Evolutionary conservation across 257 asterid species (phyloP), one percentile per base, ranked within the genome.

Genomic region (Solanum bukasovii): DNA sequence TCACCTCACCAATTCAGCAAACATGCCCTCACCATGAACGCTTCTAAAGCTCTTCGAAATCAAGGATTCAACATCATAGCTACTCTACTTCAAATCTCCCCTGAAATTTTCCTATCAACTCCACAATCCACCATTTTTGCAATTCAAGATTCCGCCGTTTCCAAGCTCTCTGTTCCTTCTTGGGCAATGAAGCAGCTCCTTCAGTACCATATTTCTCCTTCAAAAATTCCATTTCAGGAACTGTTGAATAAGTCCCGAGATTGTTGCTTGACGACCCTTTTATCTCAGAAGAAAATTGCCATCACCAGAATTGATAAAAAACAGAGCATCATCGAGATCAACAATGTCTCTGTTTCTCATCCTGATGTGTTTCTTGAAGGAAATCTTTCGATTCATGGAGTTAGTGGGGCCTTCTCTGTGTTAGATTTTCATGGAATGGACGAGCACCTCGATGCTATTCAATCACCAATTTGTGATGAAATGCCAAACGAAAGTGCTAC

Each of bases 21-120:
- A 14, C 81, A 79, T 27, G 87, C 56, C 6, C 91, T 91, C 75
- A 90, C 96, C 9, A 9, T 88, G 86, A 93, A 93, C 91, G 96
- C 96, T 89, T 96, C 96, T 34, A 83, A 65, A 33, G 92, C 94
- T 89, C 94, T 95, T 83, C 95, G 98, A 87, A 87, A 59, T 85
- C 96, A 89, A 84, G 96, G 93, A 33, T 96, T 91, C 94, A 93
- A 93, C 63, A 89, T 90, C 56, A 88, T 89, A 90, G 98, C 98
- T 89, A 91, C 98, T 85, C 96, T 95, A 75, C 94, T 95, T 84
- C 99, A 93, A 83, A 89, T 94, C 91, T 93, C 98, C 5, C 98
- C 98, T 46, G 98, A 93, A 8, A 92, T 96, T 91, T 96, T 94
- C 91, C 84, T 95, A 91, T 87, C 94, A 46, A 89, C 91, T 16